Evolutionary conservation across 306 rosid species (phyloP).

Genomic region (Luffa acutangula): DNA sequence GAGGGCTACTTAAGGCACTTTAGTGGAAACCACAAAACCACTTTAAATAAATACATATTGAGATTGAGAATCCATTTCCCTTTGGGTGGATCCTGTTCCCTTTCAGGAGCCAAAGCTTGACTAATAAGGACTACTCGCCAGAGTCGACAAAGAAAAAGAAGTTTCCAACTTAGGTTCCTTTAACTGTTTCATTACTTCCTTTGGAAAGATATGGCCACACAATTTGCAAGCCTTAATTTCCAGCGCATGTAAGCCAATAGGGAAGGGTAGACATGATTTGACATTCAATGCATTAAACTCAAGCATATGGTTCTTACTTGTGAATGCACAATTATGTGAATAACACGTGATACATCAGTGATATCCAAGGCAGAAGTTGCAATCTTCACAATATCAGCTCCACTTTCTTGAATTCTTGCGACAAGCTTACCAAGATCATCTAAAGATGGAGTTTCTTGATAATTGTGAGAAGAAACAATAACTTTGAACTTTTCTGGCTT

Average conservation of each 20-base stretch:
- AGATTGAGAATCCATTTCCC: no score
- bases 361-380: conserved; percentile 62
- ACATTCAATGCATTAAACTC: background rate
- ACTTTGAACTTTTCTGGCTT: conserved; percentile 42
- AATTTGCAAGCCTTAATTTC: background rate
- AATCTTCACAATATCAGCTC: conserved; percentile 61
- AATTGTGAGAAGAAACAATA: conserved; percentile 65
- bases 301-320: conserved; percentile 25
- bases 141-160: background rate
- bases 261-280: background rate
- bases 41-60: no score
- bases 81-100: no score
- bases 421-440: conserved; percentile 53
- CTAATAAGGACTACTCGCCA: no score
- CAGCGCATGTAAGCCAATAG: background rate
- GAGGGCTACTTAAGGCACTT: no score
- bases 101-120: no score
- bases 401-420: conserved; percentile 47
- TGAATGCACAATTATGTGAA: conserved; percentile 47
- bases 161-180: background rate
- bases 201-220: background rate
- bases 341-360: conserved; percentile 37
- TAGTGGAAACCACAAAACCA: no score
- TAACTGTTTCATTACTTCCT: background rate
- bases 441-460: conserved; percentile 35